Evolutionary conservation across 139 green algal species (phyloP).

Genomic region (Asterochloris sp.): DNA sequence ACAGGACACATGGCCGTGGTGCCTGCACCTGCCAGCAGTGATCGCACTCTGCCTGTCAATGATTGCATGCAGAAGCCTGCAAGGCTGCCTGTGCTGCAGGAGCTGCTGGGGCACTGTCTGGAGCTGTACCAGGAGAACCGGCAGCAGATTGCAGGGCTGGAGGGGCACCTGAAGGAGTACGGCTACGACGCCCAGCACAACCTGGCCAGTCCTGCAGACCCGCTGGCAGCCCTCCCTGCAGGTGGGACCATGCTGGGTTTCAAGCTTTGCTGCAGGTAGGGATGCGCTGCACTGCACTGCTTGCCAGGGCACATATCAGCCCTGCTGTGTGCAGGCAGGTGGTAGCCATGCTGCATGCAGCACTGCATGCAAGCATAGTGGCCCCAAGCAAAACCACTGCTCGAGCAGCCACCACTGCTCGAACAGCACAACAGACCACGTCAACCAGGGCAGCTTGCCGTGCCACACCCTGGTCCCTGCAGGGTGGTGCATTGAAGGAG

Average conservation of each 20-base stretch:
- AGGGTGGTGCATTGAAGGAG: too few relatives aligned
- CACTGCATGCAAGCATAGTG: too few relatives aligned
- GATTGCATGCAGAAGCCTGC: not conserved
- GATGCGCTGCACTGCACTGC: not conserved
- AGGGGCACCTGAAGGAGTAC: constrained; percentile 15
- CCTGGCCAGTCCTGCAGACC: not conserved
- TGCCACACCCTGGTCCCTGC: too few relatives aligned
- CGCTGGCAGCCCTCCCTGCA: not conserved
- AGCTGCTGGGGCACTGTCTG: constrained; percentile 15
- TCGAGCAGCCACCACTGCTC: too few relatives aligned
- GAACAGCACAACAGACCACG: too few relatives aligned
- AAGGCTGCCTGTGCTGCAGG: constrained; percentile 5
- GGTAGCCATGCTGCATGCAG: too few relatives aligned
- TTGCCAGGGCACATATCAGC: not conserved
- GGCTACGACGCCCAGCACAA: constrained; percentile 12
- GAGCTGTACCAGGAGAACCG: constrained; percentile 17
- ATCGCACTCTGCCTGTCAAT: too few relatives aligned
- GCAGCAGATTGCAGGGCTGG: not conserved
- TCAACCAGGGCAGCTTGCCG: too few relatives aligned
- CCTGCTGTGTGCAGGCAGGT: not conserved
- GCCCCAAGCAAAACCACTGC: too few relatives aligned
- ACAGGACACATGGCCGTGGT: not conserved
- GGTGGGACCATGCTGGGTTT: not conserved
- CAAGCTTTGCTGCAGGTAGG: not conserved
- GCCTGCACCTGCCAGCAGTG: too few relatives aligned